Percentiles rank a stretch among this genome's conserved stretches.
phyloP scores from a whole-genome alignment of 2,329 filamentous ascomycete genomes.

The Fusarium dlaminii region DNA sequence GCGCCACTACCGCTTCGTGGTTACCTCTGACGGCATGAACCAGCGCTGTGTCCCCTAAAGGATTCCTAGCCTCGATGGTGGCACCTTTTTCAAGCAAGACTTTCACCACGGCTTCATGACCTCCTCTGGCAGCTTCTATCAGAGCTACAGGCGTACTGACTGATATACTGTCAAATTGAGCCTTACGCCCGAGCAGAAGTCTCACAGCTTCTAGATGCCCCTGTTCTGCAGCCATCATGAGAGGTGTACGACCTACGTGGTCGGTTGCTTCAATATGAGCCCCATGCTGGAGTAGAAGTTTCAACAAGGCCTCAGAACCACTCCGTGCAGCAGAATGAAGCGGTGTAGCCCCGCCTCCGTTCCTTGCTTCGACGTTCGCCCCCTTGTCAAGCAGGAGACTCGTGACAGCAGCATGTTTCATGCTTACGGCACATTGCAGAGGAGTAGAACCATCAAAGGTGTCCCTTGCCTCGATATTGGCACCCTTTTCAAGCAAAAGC shows the following conservation, averaged over 20 bases:
- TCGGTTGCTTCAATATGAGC: neutral
- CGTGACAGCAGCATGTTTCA: neutral
- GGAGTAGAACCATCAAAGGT: neutral
- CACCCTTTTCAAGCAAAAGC: neutral
- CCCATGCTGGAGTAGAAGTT: neutral
- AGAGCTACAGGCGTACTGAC: neutral
- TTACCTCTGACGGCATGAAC: neutral
- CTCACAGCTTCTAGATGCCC: rapidly evolving
- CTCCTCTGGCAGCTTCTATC: neutral
- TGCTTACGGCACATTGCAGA: neutral
- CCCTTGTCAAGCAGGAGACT: neutral
- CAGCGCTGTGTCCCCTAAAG: neutral
- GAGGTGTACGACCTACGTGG: neutral
- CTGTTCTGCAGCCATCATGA: neutral
- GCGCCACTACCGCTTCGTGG: neutral
- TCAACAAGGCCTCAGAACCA: neutral
- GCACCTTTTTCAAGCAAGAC: neutral
- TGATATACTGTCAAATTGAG: neutral
- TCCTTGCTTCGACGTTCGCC: neutral
- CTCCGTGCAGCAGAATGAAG: neutral
- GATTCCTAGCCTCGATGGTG: neutral
- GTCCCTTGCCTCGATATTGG: neutral
- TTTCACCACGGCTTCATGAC: neutral
- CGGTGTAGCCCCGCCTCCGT: rapidly evolving
- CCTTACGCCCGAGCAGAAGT: neutral